phyloP scores from a whole-genome alignment of 257 asterid genomes.

The Scutellaria minor region DNA sequence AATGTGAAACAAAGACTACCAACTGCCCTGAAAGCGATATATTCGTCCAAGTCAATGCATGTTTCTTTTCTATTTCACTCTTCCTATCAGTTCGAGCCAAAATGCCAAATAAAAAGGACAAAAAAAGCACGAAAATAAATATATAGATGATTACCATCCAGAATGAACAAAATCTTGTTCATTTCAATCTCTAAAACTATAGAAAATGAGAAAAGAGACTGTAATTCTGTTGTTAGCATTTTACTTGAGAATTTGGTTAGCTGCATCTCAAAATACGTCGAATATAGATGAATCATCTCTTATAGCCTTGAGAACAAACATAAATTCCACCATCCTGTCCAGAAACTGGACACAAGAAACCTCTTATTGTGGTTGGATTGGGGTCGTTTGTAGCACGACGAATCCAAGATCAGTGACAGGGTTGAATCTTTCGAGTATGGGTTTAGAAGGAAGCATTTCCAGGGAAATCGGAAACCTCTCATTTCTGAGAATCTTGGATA shows the following conservation, averaged over 20 bases:
- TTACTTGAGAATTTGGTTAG: background rate
- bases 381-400: slow-evolving; percentile 24
- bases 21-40: no score
- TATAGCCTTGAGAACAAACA: background rate
- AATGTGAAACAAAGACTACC: no score
- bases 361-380: slow-evolving; percentile 29
- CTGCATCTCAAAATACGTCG: slow-evolving; percentile 6
- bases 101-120: no score
- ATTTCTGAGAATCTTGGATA: background rate
- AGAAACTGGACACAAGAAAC: slow-evolving; percentile 28
- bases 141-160: no score
- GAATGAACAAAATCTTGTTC: background rate
- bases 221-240: background rate
- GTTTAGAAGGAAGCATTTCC: background rate
- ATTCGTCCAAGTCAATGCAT: no score
- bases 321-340: slow-evolving; percentile 1
- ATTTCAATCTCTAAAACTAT: background rate
- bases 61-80: no score
- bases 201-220: background rate
- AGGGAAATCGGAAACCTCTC: background rate
- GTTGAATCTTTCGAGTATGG: background rate
- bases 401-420: background rate
- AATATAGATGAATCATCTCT: slow-evolving; percentile 20
- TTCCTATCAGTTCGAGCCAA: background rate
- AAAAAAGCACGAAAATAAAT: no score